A percentile compares a stretch with the other conserved stretches of the same genome.
Conservation (phyloP, 495 filamentous ascomycete genomes). For the Neurospora sp. region DNA sequence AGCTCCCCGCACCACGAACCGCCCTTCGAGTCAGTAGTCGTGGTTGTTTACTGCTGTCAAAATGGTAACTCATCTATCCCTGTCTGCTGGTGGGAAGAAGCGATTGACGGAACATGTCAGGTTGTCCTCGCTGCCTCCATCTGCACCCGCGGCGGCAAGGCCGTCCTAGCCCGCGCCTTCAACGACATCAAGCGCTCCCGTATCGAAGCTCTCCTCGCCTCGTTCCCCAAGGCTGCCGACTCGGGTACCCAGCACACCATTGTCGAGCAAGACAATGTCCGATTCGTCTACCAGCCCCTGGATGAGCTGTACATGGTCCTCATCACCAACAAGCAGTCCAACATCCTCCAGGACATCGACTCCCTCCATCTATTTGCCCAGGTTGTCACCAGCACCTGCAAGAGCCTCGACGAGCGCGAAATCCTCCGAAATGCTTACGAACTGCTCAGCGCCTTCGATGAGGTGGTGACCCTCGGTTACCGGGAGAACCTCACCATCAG, state of each 20-base stretch:
- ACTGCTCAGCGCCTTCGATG: slow-evolving; percentile 89
- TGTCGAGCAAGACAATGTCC: slow-evolving; percentile 97
- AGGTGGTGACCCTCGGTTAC: slow-evolving; percentile 90
- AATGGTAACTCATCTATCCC: slow-evolving; percentile 12
- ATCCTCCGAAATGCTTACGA: slow-evolving; percentile 92
- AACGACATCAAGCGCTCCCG: slow-evolving; percentile 90
- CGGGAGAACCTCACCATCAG: slow-evolving; percentile 87
- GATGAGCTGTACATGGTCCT: slow-evolving; percentile 99
- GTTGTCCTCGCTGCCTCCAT: slow-evolving; percentile 98
- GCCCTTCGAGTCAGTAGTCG: not conserved
- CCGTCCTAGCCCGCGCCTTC: slow-evolving; percentile 92
- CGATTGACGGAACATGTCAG: slow-evolving; percentile 24
- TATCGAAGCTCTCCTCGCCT: slow-evolving; percentile 90
- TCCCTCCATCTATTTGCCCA: slow-evolving; percentile 95
- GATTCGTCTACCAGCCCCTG: slow-evolving; percentile 96
- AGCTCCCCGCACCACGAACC: not conserved
- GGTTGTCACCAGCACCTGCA: slow-evolving; percentile 92
- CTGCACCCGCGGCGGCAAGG: slow-evolving; percentile 95
- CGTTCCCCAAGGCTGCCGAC: slow-evolving; percentile 94
- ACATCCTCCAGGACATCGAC: slow-evolving; percentile 98
- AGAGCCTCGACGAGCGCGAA: slow-evolving; percentile 88
- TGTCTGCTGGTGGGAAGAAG: not conserved
- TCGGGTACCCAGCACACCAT: slow-evolving; percentile 93
- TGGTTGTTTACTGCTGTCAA: slow-evolving; percentile 5
- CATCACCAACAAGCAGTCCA: slow-evolving; percentile 98